These are phyloP conservation scores for Colletotrichum liriopes DNA, from an alignment of 2,329 filamentous ascomycete genomes.

Conservation along the genomic window DNA sequence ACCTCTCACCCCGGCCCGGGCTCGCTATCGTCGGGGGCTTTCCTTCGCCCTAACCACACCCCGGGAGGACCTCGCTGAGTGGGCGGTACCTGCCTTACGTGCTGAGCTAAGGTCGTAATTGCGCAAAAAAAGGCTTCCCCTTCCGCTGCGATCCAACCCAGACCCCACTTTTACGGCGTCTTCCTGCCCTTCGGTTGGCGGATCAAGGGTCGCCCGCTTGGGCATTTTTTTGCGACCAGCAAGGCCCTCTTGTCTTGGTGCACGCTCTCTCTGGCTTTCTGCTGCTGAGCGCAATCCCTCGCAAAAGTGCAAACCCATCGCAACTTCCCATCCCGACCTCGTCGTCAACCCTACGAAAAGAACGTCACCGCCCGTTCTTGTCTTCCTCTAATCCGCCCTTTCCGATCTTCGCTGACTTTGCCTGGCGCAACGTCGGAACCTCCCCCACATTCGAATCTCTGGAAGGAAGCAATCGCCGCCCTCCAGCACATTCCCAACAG, in stretches of 20 bases:
- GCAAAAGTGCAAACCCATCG: slow-evolving; percentile 40
- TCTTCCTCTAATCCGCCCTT: slow-evolving; percentile 22
- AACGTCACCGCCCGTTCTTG: slow-evolving; percentile 28
- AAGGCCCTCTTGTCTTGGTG: slow-evolving; percentile 18
- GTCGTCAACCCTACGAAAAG: slow-evolving; percentile 15
- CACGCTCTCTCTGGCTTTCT: slow-evolving; percentile 3
- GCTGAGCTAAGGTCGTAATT: slow-evolving; percentile 15
- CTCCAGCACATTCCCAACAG: slow-evolving; percentile 45
- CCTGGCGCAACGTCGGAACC: slow-evolving; percentile 57
- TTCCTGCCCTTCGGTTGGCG: slow-evolving; percentile 32
- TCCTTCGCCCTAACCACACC: slow-evolving; percentile 8
- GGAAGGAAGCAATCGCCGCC: slow-evolving; percentile 50
- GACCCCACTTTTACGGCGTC: slow-evolving; percentile 26
- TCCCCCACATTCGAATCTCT: slow-evolving; percentile 31
- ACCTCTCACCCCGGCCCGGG: neutral
- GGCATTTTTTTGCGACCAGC: slow-evolving; percentile 45
- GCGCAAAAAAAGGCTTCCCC: slow-evolving; percentile 19
- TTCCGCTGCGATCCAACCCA: slow-evolving; percentile 1
- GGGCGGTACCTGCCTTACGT: slow-evolving; percentile 15
- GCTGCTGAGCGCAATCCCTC: slow-evolving; percentile 37
- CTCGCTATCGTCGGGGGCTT: neutral
- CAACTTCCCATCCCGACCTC: slow-evolving; percentile 38
- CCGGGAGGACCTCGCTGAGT: neutral
- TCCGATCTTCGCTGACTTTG: slow-evolving; percentile 49
- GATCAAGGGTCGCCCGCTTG: slow-evolving; percentile 37